Evolutionary conservation across 1,284 basidiomycete species (phyloP).

Genomic region (Sporisorium sorghi): DNA sequence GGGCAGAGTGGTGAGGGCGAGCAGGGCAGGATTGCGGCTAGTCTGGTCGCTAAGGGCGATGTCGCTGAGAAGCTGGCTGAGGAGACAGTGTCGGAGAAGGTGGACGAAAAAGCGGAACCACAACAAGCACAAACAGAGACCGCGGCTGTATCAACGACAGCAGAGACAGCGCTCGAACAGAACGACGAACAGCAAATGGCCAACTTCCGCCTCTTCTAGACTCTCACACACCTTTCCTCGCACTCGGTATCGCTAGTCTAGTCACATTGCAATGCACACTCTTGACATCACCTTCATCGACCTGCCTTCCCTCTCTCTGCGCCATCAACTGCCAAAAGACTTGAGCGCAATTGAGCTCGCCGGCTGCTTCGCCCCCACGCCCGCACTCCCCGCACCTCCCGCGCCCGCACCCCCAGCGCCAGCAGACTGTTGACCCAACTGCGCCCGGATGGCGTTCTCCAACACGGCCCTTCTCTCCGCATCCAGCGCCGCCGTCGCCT

Average conservation of each 20-base stretch:
- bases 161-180: background rate
- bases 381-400: background rate
- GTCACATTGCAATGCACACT: background rate
- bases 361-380: slow-evolving; percentile 6
- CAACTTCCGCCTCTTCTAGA: slow-evolving; percentile 33
- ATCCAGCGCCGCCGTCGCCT: slow-evolving; percentile 81
- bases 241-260: too few relatives aligned
- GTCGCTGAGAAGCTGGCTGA: background rate
- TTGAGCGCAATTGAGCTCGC: slow-evolving; percentile 50
- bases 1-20: background rate
- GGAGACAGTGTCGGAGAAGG: background rate
- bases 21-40: slow-evolving; percentile 20
- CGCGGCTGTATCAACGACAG: background rate
- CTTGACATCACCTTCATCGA: too few relatives aligned
- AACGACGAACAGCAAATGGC: slow-evolving; percentile 22
- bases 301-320: background rate
- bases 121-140: background rate
- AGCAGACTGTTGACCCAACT: slow-evolving; percentile 20
- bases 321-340: slow-evolving; percentile 40
- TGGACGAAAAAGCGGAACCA: background rate
- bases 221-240: too few relatives aligned
- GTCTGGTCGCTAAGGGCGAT: slow-evolving; percentile 14
- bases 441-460: slow-evolving; percentile 77
- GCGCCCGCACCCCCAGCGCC: background rate
- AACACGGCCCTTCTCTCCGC: slow-evolving; percentile 75